Evolutionary conservation across 441 rosid genomes (phyloP).

Genomic region (Erysimum cheiri): DNA sequence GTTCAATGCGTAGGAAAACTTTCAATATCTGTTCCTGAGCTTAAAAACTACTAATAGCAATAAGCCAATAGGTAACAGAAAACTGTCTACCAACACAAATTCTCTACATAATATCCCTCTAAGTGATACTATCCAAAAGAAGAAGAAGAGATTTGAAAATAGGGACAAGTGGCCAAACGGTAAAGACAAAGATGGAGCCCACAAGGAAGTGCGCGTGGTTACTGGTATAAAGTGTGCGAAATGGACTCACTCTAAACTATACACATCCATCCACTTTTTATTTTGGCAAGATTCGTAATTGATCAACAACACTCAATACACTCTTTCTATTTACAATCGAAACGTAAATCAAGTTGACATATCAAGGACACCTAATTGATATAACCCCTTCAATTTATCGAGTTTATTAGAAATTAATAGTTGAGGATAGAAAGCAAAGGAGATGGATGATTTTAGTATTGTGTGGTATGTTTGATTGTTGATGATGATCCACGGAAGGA

Average conservation of each 20-base stretch:
- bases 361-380: background rate
- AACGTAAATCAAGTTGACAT: slow-evolving; percentile 9
- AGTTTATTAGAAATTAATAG: background rate
- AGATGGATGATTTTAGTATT: background rate
- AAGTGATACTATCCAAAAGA: background rate
- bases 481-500: background rate
- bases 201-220: slow-evolving; percentile 18
- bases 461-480: background rate
- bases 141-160: background rate
- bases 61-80: background rate
- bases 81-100: background rate
- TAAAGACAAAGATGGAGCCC: slow-evolving; percentile 11
- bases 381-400: background rate
- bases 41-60: background rate
- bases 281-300: slow-evolving; percentile 12
- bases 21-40: background rate
- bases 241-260: too few relatives aligned
- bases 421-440: background rate
- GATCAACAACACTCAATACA: slow-evolving; percentile 14
- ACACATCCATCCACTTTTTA: too few relatives aligned
- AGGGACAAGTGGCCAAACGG: background rate
- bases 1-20: background rate
- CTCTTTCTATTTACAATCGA: background rate
- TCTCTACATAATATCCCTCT: too few relatives aligned
- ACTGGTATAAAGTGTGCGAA: too few relatives aligned